phyloP scores from a whole-genome alignment of 345 rosid genomes.

The Acer yangbiense region DNA sequence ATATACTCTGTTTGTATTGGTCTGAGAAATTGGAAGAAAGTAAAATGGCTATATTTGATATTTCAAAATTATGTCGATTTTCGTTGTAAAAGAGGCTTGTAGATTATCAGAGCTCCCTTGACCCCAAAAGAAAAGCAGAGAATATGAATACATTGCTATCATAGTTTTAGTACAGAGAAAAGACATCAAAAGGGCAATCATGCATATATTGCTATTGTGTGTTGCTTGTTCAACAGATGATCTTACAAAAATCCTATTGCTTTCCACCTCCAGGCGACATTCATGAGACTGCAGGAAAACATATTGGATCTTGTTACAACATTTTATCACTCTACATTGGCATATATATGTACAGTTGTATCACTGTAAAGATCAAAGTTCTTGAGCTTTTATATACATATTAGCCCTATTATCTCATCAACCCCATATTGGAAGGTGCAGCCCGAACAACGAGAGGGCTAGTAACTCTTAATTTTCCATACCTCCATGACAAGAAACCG shows the following conservation, averaged over 20 bases:
- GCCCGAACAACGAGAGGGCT: constrained; percentile 49
- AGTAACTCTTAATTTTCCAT: constrained; percentile 30
- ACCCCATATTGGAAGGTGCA: constrained; percentile 33
- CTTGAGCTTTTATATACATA: too few relatives aligned
- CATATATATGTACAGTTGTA: background rate
- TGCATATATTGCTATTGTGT: background rate
- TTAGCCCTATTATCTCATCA: constrained; percentile 28
- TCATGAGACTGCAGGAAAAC: background rate
- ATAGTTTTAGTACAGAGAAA: background rate
- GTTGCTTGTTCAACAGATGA: background rate
- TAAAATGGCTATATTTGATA: background rate
- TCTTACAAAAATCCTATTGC: background rate
- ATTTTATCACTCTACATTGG: constrained; percentile 3
- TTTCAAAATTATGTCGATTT: background rate
- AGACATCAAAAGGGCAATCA: background rate
- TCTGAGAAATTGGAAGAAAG: background rate
- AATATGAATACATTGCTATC: too few relatives aligned
- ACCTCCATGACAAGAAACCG: constrained; percentile 55
- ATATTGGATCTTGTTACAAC: background rate
- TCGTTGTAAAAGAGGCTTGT: background rate
- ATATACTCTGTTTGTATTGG: too few relatives aligned
- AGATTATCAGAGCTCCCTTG: too few relatives aligned
- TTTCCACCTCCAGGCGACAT: background rate
- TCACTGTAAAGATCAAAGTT: background rate
- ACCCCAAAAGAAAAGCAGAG: too few relatives aligned